Base-by-base conservation (phyloP, 495 filamentous ascomycete species). In the Neurospora sublineolata region DNA sequence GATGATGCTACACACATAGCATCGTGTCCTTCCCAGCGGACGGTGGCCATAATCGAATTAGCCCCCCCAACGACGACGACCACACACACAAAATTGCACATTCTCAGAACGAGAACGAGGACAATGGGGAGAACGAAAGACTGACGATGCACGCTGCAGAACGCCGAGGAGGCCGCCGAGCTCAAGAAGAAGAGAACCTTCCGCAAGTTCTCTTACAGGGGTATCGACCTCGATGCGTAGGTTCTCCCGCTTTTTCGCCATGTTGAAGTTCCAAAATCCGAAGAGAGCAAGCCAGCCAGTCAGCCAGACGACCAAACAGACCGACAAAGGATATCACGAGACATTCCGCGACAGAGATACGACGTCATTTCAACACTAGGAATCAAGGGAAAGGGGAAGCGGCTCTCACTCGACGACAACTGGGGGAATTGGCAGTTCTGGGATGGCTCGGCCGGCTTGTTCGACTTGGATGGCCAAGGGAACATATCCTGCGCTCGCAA, bases 131-230 rank as follows among this genome's bases (percentile, higher is more conserved):
- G 37, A 42, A 42, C 39, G n/a, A 37, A 67, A 73, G 72, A 77
- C 86, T 88, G 79, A 89, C 79, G 67, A 71, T 64, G 46, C 73
- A 73, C 73, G 75, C 69, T 78, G 71, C 77, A 94, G 92, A 93
- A 97, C 86, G 88, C 93, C 85, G 93, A 94, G 87, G 92, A 94
- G 89, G 93, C 93, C 86, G 93, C 93, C 81, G 94, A 97, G 90
- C 88, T 97, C 86, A 97, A 99, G 93, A 97, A 93, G 89, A 95
- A 89, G 87, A 97, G 94, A 93, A 87, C 93, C 80, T 98, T 98
- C 92, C 92, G 94, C 87, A 98, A 98, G 90, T 99, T 99, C 84
- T 95, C 94, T 77, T 99, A 97, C 91, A 94, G 95, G 82, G 95
- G 95, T 77, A 92, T 98, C 84, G 95, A 99, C 83, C 94, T 99